Evolutionary conservation across 768 basidiomycete species (phyloP), one percentile per base, ranked within the genome.

Genomic region (Lactarius vividus): DNA sequence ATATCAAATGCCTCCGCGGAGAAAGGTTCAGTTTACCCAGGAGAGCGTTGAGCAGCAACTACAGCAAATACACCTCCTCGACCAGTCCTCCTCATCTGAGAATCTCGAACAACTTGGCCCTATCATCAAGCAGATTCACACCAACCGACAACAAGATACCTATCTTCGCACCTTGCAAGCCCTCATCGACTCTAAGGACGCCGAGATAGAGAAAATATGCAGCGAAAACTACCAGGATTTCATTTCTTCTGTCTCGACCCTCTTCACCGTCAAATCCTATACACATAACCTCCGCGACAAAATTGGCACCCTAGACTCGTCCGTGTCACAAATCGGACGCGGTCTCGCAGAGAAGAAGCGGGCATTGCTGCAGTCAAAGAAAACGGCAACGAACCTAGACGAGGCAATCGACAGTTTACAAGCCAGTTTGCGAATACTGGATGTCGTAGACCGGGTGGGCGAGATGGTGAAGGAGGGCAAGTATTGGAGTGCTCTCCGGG

Each of bases 161-260:
- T 98, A 94, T 77, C 83, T 98, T 62, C 85, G 90, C 60, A 91
- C 88, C 53, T 80, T 98, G 52, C 89, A 92, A 72, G 82, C 80
- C n/a, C 90, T 98, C 72, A 89, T 98, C 65, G 88, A 94, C 73
- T 87, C 94, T 69, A 97, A 98, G 79, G 97, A 99, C 75, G 83
- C 85, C 67, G 96, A 98, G 77, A 99, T 99, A 75, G 94, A 98
- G 79, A 87, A 85, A 66, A 95, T 98, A 75, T 98, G 97, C 78
- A 85, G 88, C 64, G 91, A 94, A 71, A 98, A 98, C 76, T 98
- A 98, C 73, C 94, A 96, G 77, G 96, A 98, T 77, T 99, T 99
- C 72, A 95, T 98, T 39, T 88, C 90, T 33, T 97, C 96, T 23
- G 95, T 98, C 18, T 94, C 94, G n/a, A 98, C 95, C 3, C 82